A percentile compares a stretch with the other conserved stretches of the same genome.
Conservation (phyloP, 148 eudicot species). For the Vaccinium darrowii region DNA sequence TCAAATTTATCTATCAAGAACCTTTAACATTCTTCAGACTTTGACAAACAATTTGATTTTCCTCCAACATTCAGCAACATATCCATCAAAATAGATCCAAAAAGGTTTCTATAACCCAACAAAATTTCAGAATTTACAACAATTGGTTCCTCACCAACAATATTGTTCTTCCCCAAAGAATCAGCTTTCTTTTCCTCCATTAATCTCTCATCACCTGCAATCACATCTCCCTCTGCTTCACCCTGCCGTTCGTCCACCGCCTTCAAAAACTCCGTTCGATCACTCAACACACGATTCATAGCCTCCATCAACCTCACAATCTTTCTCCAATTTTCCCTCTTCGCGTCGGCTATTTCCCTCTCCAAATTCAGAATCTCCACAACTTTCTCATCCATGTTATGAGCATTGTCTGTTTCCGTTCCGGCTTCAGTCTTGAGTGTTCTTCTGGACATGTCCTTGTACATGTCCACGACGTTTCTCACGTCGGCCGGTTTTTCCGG, state of each 20-base stretch:
- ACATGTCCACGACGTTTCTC: neutral
- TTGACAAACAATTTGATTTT: neutral
- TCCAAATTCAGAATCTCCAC: neutral
- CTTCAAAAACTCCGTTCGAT: neutral
- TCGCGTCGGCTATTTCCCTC: neutral
- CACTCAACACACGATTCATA: neutral
- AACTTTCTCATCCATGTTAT: too few relatives aligned
- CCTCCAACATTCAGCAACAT: neutral
- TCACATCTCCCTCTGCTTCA: neutral
- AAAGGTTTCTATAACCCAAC: neutral
- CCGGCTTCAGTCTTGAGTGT: neutral
- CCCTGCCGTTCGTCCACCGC: neutral
- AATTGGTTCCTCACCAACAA: neutral
- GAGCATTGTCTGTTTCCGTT: neutral
- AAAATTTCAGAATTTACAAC: neutral
- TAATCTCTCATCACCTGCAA: too few relatives aligned
- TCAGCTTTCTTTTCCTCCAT: neutral
- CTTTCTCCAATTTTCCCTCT: neutral
- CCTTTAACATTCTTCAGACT: neutral
- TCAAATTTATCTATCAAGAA: neutral
- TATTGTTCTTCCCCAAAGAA: neutral
- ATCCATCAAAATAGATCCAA: neutral
- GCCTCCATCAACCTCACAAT: neutral
- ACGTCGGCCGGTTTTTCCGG: slow-evolving; percentile 15
- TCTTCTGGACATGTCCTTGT: neutral